Evolutionary conservation across 768 basidiomycete genomes (phyloP), one percentile per base, ranked within the genome.

Genomic region (Lentinula guzmanii): DNA sequence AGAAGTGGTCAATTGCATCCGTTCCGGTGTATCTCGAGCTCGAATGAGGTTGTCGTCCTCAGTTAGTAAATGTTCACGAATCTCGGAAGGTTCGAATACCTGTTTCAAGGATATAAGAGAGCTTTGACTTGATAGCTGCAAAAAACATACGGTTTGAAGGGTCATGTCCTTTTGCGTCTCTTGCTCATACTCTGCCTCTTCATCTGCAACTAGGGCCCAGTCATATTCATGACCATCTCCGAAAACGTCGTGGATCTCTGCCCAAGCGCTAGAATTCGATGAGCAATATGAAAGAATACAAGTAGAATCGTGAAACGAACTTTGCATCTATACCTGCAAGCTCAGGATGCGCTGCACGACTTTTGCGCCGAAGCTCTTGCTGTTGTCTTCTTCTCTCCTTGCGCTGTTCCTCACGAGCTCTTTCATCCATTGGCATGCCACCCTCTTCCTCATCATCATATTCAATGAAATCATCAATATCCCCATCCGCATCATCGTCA

Each of bases 1-100:
- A 21, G 91, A 93, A 21, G 86, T 90, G 13, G 88, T 85, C 18
- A 98, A 82, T 71, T 96, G 95, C 90, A 95, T 94, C 52, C 97
- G 89, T 71, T 99, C 97, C 1, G 97, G 97, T 41, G 92, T 85
- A 74, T 98, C 97, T 69, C 84, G 86, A 16, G 83, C 86, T 51
- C 95, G 89, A 63, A 99, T 95, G 51, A 93, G 77, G 68, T 96
- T 92, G 72, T 99, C 97, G 61, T 93, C 93, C 65, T 95, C 93
- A 3, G 94, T 96, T 33, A 98, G 78, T 79, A 93, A 80, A 43
- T 91, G 84, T 63, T 87, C 89, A 56, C 86, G 86, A 70, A 99
- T 98, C 77, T 98, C 95, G 10, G 95, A 91, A 0, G 97, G 97
- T 70, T 99, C 97, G 66, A 98, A 99, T 63, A 98, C 93, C 95